Evolutionary conservation across 495 filamentous ascomycete species (phyloP), one percentile per base, ranked within the genome.

Genomic region (Talaromyces nanjingensis): DNA sequence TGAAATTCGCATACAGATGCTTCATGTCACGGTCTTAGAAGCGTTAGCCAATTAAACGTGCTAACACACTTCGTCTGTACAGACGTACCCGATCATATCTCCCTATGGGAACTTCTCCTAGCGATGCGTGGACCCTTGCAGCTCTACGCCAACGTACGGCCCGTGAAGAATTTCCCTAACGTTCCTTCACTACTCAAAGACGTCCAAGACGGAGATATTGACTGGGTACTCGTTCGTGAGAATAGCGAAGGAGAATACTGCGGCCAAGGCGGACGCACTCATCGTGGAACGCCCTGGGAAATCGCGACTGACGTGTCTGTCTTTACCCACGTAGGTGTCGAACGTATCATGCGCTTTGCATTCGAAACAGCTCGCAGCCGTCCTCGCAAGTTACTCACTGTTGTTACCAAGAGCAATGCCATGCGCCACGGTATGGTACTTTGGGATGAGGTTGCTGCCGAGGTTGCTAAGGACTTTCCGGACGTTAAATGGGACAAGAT

Each of bases 181-280:
- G 80, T 76, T 4, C 71, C 74, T 59, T 83, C 82, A 0, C 81
- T 81, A 0, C 75, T 85, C 42, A 70, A 73, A 37, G 75, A 79
- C 57, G 80, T 79, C 66, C 65, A 66, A 34, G 60, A 67, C 5
- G 73, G 73, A 0, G 70, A 78, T 52, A 73, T 85, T 0, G 81
- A 85, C 72, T 84, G 81, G 83, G 77, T 84, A 4, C 83, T 86
- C 45, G 69, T 86, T 11, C 81, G 83, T 25, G 83, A 86, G 71
- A 86, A 86, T 69, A 81, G 75, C 45, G 82, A 86, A 65, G 83
- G 82, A 47, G 82, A 84, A 68, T 84, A 84, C 59, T 79, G 82
- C 16, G 83, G 82, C 0, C 83, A 85, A 60, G 83, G 83, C 31
- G 83, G 83, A 0, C 76, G 76, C 27, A 80, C 80, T 6, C 82